Percentiles rank a stretch among this genome's conserved stretches.
phyloP scores from a whole-genome alignment of 768 basidiomycete genomes.

The Suillus placidus region DNA sequence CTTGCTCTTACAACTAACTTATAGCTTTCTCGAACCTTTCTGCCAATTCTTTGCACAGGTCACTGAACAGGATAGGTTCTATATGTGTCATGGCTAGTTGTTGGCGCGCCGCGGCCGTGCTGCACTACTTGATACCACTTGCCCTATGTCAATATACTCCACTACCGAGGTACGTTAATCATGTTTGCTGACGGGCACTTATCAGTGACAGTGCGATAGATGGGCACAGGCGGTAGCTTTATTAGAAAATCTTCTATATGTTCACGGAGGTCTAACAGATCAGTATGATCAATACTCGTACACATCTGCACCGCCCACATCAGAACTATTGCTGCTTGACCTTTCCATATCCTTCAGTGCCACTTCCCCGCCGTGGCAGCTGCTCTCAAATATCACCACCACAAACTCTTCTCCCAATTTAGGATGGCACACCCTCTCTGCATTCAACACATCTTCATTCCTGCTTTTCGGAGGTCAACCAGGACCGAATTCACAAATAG shows the following conservation, averaged over 20 bases:
- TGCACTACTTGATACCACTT: constrained; percentile 18
- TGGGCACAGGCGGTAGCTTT: constrained; percentile 81
- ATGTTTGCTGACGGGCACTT: not conserved
- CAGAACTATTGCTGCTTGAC: constrained; percentile 72
- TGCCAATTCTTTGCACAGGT: not conserved
- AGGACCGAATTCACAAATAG: constrained; percentile 56
- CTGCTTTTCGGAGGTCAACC: constrained; percentile 80
- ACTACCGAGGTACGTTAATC: constrained; percentile 24
- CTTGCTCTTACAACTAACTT: constrained; percentile 16
- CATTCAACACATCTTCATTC: constrained; percentile 53
- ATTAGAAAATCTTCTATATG: constrained; percentile 59
- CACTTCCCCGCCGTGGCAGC: constrained; percentile 70
- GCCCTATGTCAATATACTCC: constrained; percentile 29
- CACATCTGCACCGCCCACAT: constrained; percentile 68
- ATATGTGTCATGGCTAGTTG: constrained; percentile 15
- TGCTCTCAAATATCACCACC: constrained; percentile 42
- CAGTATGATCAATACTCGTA: constrained; percentile 69
- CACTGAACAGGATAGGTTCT: not conserved
- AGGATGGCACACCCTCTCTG: constrained; percentile 81
- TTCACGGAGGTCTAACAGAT: constrained; percentile 85
- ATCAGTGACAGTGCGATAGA: constrained; percentile 43
- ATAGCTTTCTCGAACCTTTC: constrained; percentile 9
- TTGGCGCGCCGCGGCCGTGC: constrained; percentile 10
- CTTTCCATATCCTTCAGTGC: constrained; percentile 59
- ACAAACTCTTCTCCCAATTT: constrained; percentile 58